These are phyloP conservation scores for Hypoxylon rickii DNA, from an alignment of 495 filamentous ascomycete species.

Conservation along the genomic window DNA sequence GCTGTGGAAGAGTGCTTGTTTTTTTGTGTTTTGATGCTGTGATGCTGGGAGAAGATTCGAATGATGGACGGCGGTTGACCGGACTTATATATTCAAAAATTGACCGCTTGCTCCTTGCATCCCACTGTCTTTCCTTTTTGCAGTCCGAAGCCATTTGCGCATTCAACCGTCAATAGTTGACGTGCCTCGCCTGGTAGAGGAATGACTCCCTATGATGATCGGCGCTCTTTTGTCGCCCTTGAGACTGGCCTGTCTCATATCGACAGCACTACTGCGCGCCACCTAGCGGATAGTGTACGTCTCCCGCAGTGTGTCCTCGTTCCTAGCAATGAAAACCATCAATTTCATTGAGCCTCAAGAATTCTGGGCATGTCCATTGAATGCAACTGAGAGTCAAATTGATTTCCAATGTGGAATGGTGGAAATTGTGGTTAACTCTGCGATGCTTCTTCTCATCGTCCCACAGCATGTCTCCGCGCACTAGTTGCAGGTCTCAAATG, in stretches of 20 bases:
- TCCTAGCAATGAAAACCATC: slow-evolving; percentile 1
- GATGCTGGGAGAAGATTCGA: slow-evolving; percentile 17
- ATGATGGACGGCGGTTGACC: slow-evolving; percentile 3
- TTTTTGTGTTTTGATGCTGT: slow-evolving; percentile 34
- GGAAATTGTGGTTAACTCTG: slow-evolving; percentile 19
- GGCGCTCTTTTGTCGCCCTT: slow-evolving; percentile 17
- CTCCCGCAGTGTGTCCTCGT: not conserved
- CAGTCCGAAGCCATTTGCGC: slow-evolving; percentile 1
- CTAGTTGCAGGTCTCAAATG: slow-evolving; percentile 4
- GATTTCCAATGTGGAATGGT: slow-evolving; percentile 10
- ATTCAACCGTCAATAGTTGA: slow-evolving; percentile 22
- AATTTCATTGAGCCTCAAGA: slow-evolving; percentile 18
- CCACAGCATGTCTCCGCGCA: not conserved
- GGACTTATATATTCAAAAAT: slow-evolving; percentile 37
- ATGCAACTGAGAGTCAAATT: slow-evolving; percentile 8
- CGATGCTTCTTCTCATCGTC: not conserved
- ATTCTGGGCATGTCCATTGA: slow-evolving; percentile 2
- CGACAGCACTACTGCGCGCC: slow-evolving; percentile 28
- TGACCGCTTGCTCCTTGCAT: slow-evolving; percentile 6
- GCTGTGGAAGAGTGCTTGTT: slow-evolving; percentile 36
- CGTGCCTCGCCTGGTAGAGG: slow-evolving; percentile 13
- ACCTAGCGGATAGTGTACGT: slow-evolving; percentile 11
- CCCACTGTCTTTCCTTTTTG: slow-evolving; percentile 8
- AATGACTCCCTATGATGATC: slow-evolving; percentile 31
- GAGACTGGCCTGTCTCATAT: slow-evolving; percentile 39